phyloP scores from a whole-genome alignment of 2,329 filamentous ascomycete genomes.

The Zymoseptoria pseudotritici region DNA sequence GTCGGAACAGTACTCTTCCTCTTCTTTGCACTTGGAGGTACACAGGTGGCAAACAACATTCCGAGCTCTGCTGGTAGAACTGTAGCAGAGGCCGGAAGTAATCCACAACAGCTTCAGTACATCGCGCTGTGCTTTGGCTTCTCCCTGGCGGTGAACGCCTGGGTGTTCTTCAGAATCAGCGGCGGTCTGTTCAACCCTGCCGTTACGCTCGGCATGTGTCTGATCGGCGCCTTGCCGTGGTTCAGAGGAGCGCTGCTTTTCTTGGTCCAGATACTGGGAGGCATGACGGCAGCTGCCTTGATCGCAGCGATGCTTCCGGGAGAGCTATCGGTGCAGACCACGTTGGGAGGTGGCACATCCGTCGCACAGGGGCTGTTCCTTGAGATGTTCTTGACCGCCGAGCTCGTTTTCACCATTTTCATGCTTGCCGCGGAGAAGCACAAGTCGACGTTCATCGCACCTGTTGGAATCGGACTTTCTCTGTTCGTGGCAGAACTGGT shows the following conservation, averaged over 20 bases:
- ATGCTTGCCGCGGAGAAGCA: slow-evolving; percentile 32
- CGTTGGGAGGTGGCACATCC: slow-evolving; percentile 22
- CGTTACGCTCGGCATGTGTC: slow-evolving; percentile 26
- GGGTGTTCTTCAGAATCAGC: slow-evolving; percentile 28
- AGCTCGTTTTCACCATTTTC: slow-evolving; percentile 28
- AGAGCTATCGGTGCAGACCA: slow-evolving; percentile 23
- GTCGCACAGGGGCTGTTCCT: slow-evolving; percentile 27
- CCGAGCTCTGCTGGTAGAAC: slow-evolving; percentile 18
- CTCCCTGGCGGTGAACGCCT: slow-evolving; percentile 33
- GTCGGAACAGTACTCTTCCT: slow-evolving; percentile 41
- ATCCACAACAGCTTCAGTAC: slow-evolving; percentile 32
- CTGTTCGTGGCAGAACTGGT: slow-evolving; percentile 21
- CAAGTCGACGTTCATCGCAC: slow-evolving; percentile 27
- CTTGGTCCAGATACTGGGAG: slow-evolving; percentile 25
- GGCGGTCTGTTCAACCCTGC: slow-evolving; percentile 28
- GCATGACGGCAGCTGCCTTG: slow-evolving; percentile 27
- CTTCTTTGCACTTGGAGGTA: slow-evolving; percentile 39
- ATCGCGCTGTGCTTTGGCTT: slow-evolving; percentile 33
- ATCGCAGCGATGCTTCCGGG: slow-evolving; percentile 26
- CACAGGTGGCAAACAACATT: slow-evolving; percentile 39
- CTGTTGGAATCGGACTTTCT: slow-evolving; percentile 22
- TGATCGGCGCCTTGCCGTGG: slow-evolving; percentile 21
- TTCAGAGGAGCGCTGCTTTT: slow-evolving; percentile 23
- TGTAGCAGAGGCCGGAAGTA: slow-evolving; percentile 23
- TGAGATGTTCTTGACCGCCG: slow-evolving; percentile 29